A percentile compares a stretch with the other conserved stretches of the same genome.
These are phyloP conservation scores for Trichophyton verrucosum DNA, from an alignment of 2,329 filamentous ascomycete species.

Conservation along the genomic window DNA sequence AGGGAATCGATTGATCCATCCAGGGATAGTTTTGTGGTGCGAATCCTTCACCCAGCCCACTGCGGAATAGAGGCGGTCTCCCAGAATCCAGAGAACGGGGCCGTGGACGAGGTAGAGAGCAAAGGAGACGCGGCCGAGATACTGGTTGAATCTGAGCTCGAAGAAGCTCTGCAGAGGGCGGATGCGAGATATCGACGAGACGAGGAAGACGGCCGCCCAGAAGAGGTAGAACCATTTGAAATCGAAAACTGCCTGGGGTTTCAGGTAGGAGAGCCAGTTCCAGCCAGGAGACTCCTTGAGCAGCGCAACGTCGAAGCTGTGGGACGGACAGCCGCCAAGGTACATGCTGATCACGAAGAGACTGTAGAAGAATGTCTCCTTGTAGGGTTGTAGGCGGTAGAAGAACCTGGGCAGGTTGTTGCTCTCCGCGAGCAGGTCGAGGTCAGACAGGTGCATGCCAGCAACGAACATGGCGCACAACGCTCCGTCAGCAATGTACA, in stretches of 20 bases:
- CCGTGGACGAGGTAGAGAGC: slow-evolving; percentile 43
- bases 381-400: slow-evolving; percentile 35
- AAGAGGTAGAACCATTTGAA: slow-evolving; percentile 35
- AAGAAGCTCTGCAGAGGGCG: slow-evolving; percentile 32
- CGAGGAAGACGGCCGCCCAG: slow-evolving; percentile 32
- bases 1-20: slow-evolving; percentile 46
- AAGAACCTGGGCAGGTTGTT: slow-evolving; percentile 43
- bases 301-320: slow-evolving; percentile 36
- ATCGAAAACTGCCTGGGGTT: slow-evolving; percentile 49
- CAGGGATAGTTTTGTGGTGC: slow-evolving; percentile 40
- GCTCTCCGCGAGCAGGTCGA: slow-evolving; percentile 43
- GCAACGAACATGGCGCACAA: slow-evolving; percentile 49
- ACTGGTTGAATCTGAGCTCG: slow-evolving; percentile 30
- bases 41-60: slow-evolving; percentile 43
- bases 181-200: slow-evolving; percentile 32
- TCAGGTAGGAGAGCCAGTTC: slow-evolving; percentile 48
- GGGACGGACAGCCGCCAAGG: slow-evolving; percentile 50
- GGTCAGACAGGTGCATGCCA: slow-evolving; percentile 51
- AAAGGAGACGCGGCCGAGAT: slow-evolving; percentile 38
- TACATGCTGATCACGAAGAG: slow-evolving; percentile 43
- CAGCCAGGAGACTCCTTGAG: slow-evolving; percentile 47
- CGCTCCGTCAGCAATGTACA: slow-evolving; percentile 55
- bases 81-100: slow-evolving; percentile 46
- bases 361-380: slow-evolving; percentile 41
- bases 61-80: slow-evolving; percentile 52